These are phyloP conservation scores for Hansenula sp. DNA, from an alignment of 1,139 yeast species.

Conservation along the genomic window DNA sequence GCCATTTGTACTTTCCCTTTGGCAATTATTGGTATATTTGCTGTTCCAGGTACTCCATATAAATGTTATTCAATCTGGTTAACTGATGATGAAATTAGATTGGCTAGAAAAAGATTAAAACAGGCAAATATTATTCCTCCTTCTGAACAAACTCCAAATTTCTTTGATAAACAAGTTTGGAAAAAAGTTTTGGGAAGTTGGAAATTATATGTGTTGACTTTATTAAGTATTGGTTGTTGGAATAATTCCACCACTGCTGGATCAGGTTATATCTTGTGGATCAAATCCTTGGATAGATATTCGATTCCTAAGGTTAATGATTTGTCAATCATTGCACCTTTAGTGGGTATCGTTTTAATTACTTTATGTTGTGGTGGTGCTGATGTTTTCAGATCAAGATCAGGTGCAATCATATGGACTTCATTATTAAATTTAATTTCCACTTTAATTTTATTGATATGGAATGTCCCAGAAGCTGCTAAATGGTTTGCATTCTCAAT, in stretches of 20 bases:
- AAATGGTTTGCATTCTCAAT: conserved; percentile 32
- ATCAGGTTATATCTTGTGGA: conserved; percentile 31
- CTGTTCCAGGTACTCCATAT: conserved; percentile 53
- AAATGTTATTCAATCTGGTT: conserved; percentile 43
- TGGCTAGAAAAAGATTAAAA: conserved; percentile 56
- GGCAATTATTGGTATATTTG: conserved; percentile 43
- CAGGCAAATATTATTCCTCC: conserved; percentile 31
- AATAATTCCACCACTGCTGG: conserved; percentile 34
- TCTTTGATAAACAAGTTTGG: conserved; percentile 34
- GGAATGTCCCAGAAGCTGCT: conserved; percentile 34
- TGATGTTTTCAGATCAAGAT: conserved; percentile 25
- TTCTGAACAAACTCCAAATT: conserved; percentile 17
- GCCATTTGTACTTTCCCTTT: conserved; percentile 50
- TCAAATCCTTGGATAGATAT: conserved; percentile 26
- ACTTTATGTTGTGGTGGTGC: conserved; percentile 25
- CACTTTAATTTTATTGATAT: conserved; percentile 38
- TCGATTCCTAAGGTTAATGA: conserved; percentile 28
- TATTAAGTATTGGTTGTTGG: conserved; percentile 32
- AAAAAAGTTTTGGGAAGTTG: conserved; percentile 40
- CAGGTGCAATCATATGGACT: conserved; percentile 36
- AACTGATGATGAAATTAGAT: conserved; percentile 59
- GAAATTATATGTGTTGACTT: conserved; percentile 30
- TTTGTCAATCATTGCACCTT: conserved; percentile 27
- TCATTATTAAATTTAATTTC: conserved; percentile 32
- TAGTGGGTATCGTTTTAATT: conserved; percentile 29